A percentile compares a stretch with the other conserved stretches of the same genome.
Evolutionary conservation across 192 early-diverging fungal genomes (phyloP).

Genomic region (Ramicandelaber brevisporus): DNA sequence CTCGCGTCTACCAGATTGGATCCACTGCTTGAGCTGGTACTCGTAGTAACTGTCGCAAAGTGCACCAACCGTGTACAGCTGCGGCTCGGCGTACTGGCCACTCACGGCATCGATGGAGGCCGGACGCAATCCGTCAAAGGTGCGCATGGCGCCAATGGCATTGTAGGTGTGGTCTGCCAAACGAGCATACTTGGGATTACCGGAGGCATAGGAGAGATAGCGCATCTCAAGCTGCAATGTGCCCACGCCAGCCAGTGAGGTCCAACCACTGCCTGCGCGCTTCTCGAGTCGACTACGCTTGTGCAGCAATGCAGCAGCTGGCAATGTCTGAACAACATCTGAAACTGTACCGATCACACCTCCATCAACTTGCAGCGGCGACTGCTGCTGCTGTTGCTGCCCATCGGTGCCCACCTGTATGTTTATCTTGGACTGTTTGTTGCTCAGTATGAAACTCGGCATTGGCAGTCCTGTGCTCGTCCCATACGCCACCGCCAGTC

Average conservation of each 20-base stretch:
- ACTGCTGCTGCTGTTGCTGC: too few relatives aligned
- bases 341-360: too few relatives aligned
- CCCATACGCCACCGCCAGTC: constrained; percentile 33
- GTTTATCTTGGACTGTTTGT: too few relatives aligned
- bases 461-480: constrained; percentile 10
- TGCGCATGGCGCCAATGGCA: constrained; percentile 5
- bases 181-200: constrained; percentile 40
- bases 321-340: too few relatives aligned
- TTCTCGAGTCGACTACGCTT: too few relatives aligned
- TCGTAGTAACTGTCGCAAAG: constrained; percentile 85
- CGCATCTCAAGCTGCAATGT: constrained; percentile 77
- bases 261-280: too few relatives aligned
- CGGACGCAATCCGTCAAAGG: constrained; percentile 42
- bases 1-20: constrained; percentile 37
- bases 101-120: constrained; percentile 18
- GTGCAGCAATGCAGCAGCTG: too few relatives aligned
- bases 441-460: too few relatives aligned
- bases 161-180: constrained; percentile 31
- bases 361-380: too few relatives aligned
- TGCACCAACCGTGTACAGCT: constrained; percentile 45
- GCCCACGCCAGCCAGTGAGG: constrained; percentile 47
- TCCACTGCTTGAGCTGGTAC: constrained; percentile 76
- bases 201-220: constrained; percentile 55
- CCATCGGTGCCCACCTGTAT: too few relatives aligned
- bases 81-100: constrained; percentile 3